Evolutionary conservation across 179 eudicot genomes (phyloP).

Genomic region (Heliamphora pulchella): DNA sequence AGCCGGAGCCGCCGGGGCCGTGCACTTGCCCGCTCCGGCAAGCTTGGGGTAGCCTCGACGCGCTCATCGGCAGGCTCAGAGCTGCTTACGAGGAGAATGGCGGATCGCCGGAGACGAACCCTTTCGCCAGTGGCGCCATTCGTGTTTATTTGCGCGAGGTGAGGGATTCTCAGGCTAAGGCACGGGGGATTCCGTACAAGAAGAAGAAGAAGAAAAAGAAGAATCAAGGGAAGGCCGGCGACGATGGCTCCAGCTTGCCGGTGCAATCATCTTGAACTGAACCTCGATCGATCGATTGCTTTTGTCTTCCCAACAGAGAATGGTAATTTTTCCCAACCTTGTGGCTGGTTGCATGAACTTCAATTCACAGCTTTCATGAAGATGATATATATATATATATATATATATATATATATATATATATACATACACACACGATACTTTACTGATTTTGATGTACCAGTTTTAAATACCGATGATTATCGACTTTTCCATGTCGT

Average conservation of each 20-base stretch:
- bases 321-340: constrained; percentile 10
- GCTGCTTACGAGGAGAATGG: constrained; percentile 75
- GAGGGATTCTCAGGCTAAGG: constrained; percentile 33
- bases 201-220: constrained; percentile 39
- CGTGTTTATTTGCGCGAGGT: constrained; percentile 54
- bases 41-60: constrained; percentile 79
- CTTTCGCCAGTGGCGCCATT: constrained; percentile 50
- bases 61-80: constrained; percentile 64
- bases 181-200: constrained; percentile 38
- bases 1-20: constrained; percentile 70
- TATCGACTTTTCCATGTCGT: too few species aligned
- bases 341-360: neutral
- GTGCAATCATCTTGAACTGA: constrained; percentile 20
- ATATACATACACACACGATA: too few species aligned
- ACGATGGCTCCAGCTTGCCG: constrained; percentile 12
- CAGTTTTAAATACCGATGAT: too few species aligned
- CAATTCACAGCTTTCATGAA: neutral
- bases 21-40: constrained; percentile 62
- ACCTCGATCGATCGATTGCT: constrained; percentile 10
- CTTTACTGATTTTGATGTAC: too few species aligned
- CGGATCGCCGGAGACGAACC: constrained; percentile 56
- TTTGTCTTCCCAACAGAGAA: constrained; percentile 6
- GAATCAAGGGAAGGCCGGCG: constrained; percentile 19
- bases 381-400: neutral
- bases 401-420: neutral